Evolutionary conservation across 2,329 filamentous ascomycete genomes (phyloP), one percentile per base, ranked within the genome.

Genomic region (Basipetospora chlamydospora): DNA sequence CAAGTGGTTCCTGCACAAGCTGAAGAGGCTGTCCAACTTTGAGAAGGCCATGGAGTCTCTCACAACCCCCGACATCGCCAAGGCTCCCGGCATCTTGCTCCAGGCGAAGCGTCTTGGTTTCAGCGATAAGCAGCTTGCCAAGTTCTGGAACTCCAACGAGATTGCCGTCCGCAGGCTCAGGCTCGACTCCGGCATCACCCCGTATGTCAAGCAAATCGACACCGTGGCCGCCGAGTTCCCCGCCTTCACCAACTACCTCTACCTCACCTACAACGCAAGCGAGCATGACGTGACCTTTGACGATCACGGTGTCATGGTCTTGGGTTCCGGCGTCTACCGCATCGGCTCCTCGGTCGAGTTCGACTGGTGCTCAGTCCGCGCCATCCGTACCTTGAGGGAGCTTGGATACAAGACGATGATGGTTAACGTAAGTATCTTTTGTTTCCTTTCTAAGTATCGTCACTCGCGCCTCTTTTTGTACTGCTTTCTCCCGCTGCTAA

Each of bases 1-100:
- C 66, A 94, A 93, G 63, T 96, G 90, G 90, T 98, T 98, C 70
- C 64, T 98, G 49, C 76, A 95, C 76, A 96, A 98, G 73, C 76
- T 98, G 36, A 79, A 94, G 64, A 96, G 96, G 66, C 83, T 98
- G 50, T 90, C 94, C 36, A 75, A 96, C 59, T 87, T 80, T 64
- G 81, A 93, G 18, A 90, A 98, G 61, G 87, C 88, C 17, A 71
- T 94, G 62, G 66, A 63, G n/a, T 86, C 77, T 2, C 88, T 95
- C 45, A 80, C 92, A 56, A 84, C 81, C 41, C 76, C 75, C 46
- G 83, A 93, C 56, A 75, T 98, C 43, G 75, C 94, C 63, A 74
- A 80, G 22, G 76, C 85, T 42, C 87, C 86, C 46, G 81, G 77
- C 50, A 70, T 98, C 32, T 77, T 81, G 50, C 81, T 77, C 38